Evolutionary conservation across 768 basidiomycete species (phyloP), one percentile per base, ranked within the genome.

Genomic region (Hypholoma fasciculare): DNA sequence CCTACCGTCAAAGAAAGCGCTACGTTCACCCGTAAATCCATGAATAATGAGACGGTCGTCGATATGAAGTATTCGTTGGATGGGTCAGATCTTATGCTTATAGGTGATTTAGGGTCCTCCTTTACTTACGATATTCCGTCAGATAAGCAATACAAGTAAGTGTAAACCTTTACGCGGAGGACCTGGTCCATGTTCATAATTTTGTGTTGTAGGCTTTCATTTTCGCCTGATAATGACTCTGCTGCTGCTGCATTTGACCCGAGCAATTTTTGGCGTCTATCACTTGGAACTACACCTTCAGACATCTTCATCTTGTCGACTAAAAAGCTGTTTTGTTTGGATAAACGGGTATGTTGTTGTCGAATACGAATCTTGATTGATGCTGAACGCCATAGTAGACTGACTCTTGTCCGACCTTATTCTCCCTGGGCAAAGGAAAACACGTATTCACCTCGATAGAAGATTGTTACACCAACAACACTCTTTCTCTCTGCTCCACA

Each of bases 401-500:
- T n/a, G 51, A 60, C 12, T 51, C 62, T n/a, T 36, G 47, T 4
- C 53, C 46, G n/a, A 38, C 51, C 34, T 36, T 66, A 16, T 56
- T 81, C 59, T 65, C 70, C 12, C 61, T 77, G 30, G 52, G 68
- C 9, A 68, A 60, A 34, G 60, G 71, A 2, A 67, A 69, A 26
- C 75, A 81, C 49, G 52, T 78, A 1, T 67, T 91, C 16, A 88
- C 88, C 0, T 83, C 79, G 23, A 71, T 87, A 37, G 84, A 86
- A 61, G 70, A 77, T 58, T 67, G 73, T 16, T 61, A 61, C 6
- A 65, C 70, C 5, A 78, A 83, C 57, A 66, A 80, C 46, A 68
- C 86, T 39, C 64, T 86, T 30, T 79, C 82, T 2, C 61, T 90
- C 3, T 80, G 78, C 30, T 84, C 89, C 1, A 92, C 89, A 1